Conservation (phyloP, 176 grass and related monocot genomes). For the Bolboschoenus planiculmis region DNA sequence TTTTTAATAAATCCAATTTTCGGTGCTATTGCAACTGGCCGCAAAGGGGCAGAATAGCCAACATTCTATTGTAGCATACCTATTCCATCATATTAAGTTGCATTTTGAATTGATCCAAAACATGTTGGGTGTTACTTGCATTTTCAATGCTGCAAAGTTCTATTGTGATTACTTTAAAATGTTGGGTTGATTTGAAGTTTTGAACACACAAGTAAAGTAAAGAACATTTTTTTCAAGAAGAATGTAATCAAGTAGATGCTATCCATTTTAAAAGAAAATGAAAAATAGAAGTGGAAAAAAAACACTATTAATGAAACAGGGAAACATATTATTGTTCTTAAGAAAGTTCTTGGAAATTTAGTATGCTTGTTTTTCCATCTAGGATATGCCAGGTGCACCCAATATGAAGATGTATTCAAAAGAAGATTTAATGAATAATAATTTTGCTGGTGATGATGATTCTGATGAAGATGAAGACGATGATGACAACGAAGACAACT, state of each 20-base stretch:
- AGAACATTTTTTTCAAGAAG: not conserved
- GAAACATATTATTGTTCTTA: not conserved
- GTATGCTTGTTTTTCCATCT: conserved; percentile 11
- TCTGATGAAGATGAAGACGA: conserved; percentile 55
- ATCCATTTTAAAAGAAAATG: not conserved
- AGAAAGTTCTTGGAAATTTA: not conserved
- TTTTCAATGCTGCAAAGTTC: not conserved
- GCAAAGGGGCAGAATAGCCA: not conserved
- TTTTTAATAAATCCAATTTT: not conserved
- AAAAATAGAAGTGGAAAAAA: not conserved
- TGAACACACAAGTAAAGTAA: not conserved
- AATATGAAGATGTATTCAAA: conserved; percentile 97
- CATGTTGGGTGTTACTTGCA: not conserved
- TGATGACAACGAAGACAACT: conserved; percentile 51
- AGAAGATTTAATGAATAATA: conserved; percentile 92
- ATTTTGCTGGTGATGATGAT: conserved; percentile 56
- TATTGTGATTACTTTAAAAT: not conserved
- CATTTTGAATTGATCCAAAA: not conserved
- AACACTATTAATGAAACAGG: not conserved
- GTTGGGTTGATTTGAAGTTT: not conserved
- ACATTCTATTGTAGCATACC: not conserved
- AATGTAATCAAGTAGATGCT: not conserved
- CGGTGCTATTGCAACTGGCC: not conserved
- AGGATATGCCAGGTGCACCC: conserved; percentile 85
- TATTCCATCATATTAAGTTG: not conserved